phyloP scores from a whole-genome alignment of 2,329 filamentous ascomycete species.

The Monosporascus sp. region DNA sequence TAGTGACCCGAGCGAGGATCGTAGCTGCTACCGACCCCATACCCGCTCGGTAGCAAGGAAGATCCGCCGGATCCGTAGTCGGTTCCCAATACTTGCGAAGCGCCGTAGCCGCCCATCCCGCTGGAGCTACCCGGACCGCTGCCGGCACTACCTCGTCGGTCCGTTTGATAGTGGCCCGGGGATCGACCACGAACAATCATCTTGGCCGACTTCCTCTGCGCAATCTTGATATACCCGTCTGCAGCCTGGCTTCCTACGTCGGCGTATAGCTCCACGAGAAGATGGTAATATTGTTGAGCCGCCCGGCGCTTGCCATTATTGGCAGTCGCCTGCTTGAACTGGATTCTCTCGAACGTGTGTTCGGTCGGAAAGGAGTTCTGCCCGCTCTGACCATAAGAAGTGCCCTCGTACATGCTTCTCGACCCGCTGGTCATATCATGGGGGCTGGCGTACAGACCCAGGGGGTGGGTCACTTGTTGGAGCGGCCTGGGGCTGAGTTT shows the following conservation, averaged over 20 bases:
- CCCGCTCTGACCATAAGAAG: conserved; percentile 29
- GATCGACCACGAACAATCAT: conserved; percentile 85
- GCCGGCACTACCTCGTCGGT: conserved; percentile 61
- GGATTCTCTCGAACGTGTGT: conserved; percentile 77
- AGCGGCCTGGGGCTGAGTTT: conserved; percentile 62
- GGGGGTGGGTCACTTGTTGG: conserved; percentile 40
- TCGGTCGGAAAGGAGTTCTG: conserved; percentile 42
- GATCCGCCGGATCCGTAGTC: conserved; percentile 32
- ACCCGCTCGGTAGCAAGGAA: conserved; percentile 35
- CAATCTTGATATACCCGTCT: conserved; percentile 64
- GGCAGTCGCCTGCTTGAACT: conserved; percentile 89
- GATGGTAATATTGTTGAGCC: conserved; percentile 86
- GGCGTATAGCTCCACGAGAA: conserved; percentile 80
- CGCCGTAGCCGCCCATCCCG: conserved; percentile 46
- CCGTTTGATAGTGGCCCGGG: conserved; percentile 73
- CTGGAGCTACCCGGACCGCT: conserved; percentile 64
- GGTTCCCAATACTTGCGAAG: conserved; percentile 34
- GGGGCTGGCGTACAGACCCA: conserved; percentile 40
- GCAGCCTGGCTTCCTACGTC: conserved; percentile 50
- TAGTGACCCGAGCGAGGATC: conserved; percentile 38
- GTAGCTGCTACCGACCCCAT: conserved; percentile 28
- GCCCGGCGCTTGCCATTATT: conserved; percentile 90
- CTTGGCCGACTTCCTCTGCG: conserved; percentile 66
- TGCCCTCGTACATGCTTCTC: conserved; percentile 35
- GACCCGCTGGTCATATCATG: conserved; percentile 27